Evolutionary conservation across 1,139 yeast species (phyloP).

Genomic region (Groenewaldozyma sp.): DNA sequence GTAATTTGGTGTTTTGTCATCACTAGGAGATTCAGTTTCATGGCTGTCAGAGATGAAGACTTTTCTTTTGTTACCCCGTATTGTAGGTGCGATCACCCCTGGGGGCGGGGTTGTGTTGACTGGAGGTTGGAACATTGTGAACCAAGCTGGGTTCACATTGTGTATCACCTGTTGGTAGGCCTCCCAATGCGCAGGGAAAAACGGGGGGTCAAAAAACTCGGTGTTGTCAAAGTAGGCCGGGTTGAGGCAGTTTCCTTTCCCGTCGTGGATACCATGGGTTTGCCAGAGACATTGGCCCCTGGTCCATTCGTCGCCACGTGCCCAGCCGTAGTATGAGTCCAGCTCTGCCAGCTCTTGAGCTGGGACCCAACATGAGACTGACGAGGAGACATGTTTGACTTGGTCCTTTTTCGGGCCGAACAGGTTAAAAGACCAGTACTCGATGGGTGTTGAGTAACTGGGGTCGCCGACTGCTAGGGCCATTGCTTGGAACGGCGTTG

Average conservation of each 20-base stretch:
- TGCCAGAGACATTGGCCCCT: constrained; percentile 82
- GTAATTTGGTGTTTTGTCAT: constrained; percentile 34
- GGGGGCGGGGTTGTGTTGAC: background rate
- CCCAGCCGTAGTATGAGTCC: constrained; percentile 64
- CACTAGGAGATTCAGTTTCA: constrained; percentile 61
- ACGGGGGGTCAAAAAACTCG: constrained; percentile 42
- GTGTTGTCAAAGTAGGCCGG: constrained; percentile 28
- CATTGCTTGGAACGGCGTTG: constrained; percentile 27
- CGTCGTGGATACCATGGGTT: constrained; percentile 68
- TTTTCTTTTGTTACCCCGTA: constrained; percentile 39
- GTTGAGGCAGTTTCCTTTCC: constrained; percentile 39
- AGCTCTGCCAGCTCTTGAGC: constrained; percentile 28
- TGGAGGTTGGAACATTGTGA: too few species aligned
- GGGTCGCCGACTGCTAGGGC: constrained; percentile 63
- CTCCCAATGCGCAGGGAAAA: constrained; percentile 51
- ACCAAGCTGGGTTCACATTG: constrained; percentile 40
- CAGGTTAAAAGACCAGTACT: constrained; percentile 52
- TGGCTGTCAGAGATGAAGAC: constrained; percentile 79
- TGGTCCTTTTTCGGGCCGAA: constrained; percentile 65
- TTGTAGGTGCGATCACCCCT: too few species aligned
- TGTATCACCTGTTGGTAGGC: constrained; percentile 34
- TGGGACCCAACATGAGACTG: constrained; percentile 55
- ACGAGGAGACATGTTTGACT: constrained; percentile 47
- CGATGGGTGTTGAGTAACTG: constrained; percentile 43
- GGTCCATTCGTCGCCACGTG: constrained; percentile 53